A percentile compares a stretch with the other conserved stretches of the same genome.
Conservation (phyloP, 2,329 filamentous ascomycete species). For the Phaeosphaeria sp. region DNA sequence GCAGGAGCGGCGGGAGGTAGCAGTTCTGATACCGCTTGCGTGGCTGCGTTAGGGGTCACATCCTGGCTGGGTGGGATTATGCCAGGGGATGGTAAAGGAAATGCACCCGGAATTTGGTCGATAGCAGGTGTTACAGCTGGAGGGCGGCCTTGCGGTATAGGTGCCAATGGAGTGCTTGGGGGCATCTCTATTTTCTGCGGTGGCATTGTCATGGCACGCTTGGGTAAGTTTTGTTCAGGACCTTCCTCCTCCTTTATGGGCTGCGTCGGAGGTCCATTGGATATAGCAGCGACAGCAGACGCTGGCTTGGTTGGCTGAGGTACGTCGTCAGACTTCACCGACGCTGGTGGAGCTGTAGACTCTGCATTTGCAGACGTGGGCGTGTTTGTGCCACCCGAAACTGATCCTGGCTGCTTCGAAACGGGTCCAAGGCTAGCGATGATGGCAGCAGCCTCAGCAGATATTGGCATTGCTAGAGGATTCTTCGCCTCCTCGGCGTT, state of each 20-base stretch:
- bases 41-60: conserved; percentile 39
- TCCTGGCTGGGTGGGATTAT: conserved; percentile 49
- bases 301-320: not conserved
- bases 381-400: conserved; percentile 2
- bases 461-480: conserved; percentile 24
- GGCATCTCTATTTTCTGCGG: conserved; percentile 35
- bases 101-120: conserved; percentile 61
- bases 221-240: conserved; percentile 10
- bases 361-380: conserved; percentile 3
- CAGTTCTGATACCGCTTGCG: conserved; percentile 26
- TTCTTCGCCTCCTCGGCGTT: conserved; percentile 39
- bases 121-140: conserved; percentile 37
- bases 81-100: conserved; percentile 61
- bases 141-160: conserved; percentile 26
- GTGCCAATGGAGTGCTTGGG: conserved; percentile 14
- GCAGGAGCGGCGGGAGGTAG: conserved; percentile 23
- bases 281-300: not conserved
- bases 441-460: conserved; percentile 16
- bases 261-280: conserved; percentile 5
- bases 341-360: conserved; percentile 7
- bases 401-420: conserved; percentile 5
- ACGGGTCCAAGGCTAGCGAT: conserved; percentile 14
- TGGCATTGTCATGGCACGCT: conserved; percentile 28
- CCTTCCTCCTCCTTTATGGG: conserved; percentile 12
- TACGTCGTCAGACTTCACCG: not conserved